A percentile compares a stretch with the other conserved stretches of the same genome.
phyloP scores from a whole-genome alignment of 2,329 filamentous ascomycete species.

The Aspergillus pseudoglaucus region DNA sequence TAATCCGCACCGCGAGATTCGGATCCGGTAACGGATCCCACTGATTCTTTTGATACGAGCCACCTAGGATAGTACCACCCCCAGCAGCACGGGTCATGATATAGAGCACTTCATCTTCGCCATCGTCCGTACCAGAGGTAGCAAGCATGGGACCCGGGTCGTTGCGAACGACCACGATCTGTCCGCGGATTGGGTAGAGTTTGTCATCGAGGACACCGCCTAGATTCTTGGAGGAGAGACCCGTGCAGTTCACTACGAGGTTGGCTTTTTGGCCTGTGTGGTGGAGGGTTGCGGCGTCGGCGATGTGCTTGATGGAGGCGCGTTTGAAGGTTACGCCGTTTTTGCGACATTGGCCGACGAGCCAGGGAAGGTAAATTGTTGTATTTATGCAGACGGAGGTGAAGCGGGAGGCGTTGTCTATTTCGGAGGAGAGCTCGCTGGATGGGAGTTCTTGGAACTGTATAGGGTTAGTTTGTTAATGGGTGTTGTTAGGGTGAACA shows the following conservation, averaged over 20 bases:
- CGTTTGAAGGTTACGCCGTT: slow-evolving; percentile 65
- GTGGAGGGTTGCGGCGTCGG: slow-evolving; percentile 59
- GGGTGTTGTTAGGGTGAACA: slow-evolving; percentile 9
- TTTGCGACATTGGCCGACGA: slow-evolving; percentile 70
- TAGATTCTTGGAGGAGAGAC: slow-evolving; percentile 65
- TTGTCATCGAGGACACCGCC: slow-evolving; percentile 72
- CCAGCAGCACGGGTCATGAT: slow-evolving; percentile 70
- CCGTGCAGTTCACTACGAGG: slow-evolving; percentile 78
- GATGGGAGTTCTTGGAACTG: slow-evolving; percentile 57
- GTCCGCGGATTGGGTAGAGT: slow-evolving; percentile 71
- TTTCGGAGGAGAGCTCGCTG: slow-evolving; percentile 54
- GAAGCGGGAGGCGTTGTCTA: slow-evolving; percentile 68
- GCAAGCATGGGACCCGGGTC: slow-evolving; percentile 64
- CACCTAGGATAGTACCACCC: slow-evolving; percentile 83
- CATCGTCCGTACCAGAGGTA: slow-evolving; percentile 67
- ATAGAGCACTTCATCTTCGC: slow-evolving; percentile 66
- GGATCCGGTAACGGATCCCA: slow-evolving; percentile 77
- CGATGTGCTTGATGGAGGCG: slow-evolving; percentile 60
- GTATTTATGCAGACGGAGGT: slow-evolving; percentile 89
- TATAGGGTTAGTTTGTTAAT: not conserved
- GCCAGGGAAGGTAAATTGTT: slow-evolving; percentile 78
- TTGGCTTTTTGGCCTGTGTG: slow-evolving; percentile 53
- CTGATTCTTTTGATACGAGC: slow-evolving; percentile 70
- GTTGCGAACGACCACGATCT: slow-evolving; percentile 78
- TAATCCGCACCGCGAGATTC: slow-evolving; percentile 73